A percentile compares a stretch with the other conserved stretches of the same genome.
phyloP scores from a whole-genome alignment of 2,329 filamentous ascomycete genomes.

The Neocucurbitaria cava region DNA sequence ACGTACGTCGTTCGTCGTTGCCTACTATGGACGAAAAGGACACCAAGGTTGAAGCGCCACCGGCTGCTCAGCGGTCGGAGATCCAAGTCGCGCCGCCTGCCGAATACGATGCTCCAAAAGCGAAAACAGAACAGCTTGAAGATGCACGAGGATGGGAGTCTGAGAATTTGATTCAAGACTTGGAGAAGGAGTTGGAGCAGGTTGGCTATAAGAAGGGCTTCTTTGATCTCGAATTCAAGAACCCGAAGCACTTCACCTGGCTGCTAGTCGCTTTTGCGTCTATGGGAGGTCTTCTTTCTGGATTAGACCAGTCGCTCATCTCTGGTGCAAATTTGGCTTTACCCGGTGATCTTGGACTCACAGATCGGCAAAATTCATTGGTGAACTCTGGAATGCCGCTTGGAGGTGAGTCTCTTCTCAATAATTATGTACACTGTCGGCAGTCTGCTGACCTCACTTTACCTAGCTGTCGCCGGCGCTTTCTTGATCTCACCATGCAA shows the following conservation, averaged over 20 bases:
- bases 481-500: conserved; percentile 71
- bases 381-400: conserved; percentile 76
- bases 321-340: conserved; percentile 73
- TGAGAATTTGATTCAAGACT: conserved; percentile 52
- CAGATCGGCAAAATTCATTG: conserved; percentile 64
- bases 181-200: conserved; percentile 49
- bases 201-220: conserved; percentile 48
- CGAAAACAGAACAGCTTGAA: conserved; percentile 42
- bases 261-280: conserved; percentile 74
- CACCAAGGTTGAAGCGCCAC: conserved; percentile 19
- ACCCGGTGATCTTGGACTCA: conserved; percentile 64
- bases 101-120: conserved; percentile 36
- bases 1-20: conserved; percentile 19
- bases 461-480: conserved; percentile 69
- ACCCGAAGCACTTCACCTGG: conserved; percentile 72
- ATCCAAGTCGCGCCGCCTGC: conserved; percentile 29
- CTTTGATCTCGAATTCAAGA: conserved; percentile 65
- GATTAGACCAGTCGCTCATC: conserved; percentile 76
- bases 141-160: conserved; percentile 51
- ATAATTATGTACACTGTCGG: no score
- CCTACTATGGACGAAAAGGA: conserved; percentile 39
- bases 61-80: conserved; percentile 12
- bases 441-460: conserved; percentile 6
- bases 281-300: conserved; percentile 75
- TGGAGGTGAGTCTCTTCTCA: conserved; percentile 52